Percentiles rank a stretch among this genome's conserved stretches.
Evolutionary conservation across 768 basidiomycete genomes (phyloP).

Genomic region (Serpula lacrymans): DNA sequence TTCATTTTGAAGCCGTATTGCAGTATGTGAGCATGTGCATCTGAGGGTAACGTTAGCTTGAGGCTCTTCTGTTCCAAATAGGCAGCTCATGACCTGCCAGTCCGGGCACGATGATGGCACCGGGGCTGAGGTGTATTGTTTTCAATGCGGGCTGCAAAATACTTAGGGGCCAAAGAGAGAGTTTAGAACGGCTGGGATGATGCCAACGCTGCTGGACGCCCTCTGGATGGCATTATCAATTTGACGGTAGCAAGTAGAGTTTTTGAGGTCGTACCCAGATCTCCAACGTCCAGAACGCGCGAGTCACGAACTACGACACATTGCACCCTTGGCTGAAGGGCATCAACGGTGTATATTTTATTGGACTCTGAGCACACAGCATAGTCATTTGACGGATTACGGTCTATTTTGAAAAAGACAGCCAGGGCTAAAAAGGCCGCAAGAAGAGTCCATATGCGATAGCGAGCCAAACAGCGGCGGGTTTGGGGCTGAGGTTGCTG

Average conservation of each 20-base stretch:
- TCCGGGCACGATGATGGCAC: constrained; percentile 65
- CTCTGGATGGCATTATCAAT: too few species aligned
- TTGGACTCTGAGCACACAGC: constrained; percentile 51
- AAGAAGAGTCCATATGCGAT: constrained; percentile 2
- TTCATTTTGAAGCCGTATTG: constrained; percentile 70
- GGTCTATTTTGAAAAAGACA: not conserved
- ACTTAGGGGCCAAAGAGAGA: constrained; percentile 21
- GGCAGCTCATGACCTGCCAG: constrained; percentile 50
- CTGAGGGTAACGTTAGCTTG: too few species aligned
- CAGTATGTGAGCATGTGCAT: constrained; percentile 79
- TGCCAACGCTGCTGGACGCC: constrained; percentile 24
- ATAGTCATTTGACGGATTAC: constrained; percentile 31
- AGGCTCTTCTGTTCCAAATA: too few species aligned
- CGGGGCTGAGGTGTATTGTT: constrained; percentile 23
- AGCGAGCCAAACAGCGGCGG: not conserved
- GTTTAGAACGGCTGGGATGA: constrained; percentile 8
- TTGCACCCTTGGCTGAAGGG: constrained; percentile 45
- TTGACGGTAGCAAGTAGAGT: constrained; percentile 4
- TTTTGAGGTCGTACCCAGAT: constrained; percentile 36
- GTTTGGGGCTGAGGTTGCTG: not conserved
- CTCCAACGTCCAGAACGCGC: constrained; percentile 46
- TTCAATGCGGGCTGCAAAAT: constrained; percentile 17
- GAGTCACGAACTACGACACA: constrained; percentile 56
- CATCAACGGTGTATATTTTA: constrained; percentile 71
- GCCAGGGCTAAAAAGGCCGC: not conserved